Evolutionary conservation across 2,329 filamentous ascomycete genomes (phyloP).

Genomic region (Colletotrichum nymphaeae): DNA sequence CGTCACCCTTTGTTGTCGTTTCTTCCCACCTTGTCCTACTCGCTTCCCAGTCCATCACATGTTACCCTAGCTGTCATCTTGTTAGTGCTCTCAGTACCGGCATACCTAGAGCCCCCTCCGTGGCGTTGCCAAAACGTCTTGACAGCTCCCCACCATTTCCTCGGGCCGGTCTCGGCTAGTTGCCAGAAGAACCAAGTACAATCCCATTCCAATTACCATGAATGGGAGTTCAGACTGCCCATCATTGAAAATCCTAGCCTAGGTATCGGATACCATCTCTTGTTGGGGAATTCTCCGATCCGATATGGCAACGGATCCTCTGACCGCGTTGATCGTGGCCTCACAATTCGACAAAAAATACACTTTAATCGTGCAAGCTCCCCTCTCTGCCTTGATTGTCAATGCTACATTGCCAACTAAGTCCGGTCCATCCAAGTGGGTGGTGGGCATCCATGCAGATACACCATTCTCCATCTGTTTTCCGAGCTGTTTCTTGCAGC

Average conservation of each 20-base stretch:
- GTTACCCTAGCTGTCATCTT: neutral
- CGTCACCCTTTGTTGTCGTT: neutral
- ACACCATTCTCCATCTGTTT: neutral
- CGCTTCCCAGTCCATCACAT: neutral
- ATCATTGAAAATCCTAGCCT: neutral
- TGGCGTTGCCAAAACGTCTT: neutral
- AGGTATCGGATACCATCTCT: neutral
- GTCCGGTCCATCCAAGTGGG: slow-evolving; percentile 24
- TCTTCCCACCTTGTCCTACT: neutral
- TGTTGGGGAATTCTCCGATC: neutral
- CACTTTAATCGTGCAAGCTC: neutral
- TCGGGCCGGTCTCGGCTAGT: slow-evolving; percentile 17
- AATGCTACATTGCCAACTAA: slow-evolving; percentile 7
- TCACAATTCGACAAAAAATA: neutral
- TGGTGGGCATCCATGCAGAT: slow-evolving; percentile 3
- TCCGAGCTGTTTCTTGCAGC: neutral
- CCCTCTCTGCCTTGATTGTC: neutral
- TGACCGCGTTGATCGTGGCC: neutral
- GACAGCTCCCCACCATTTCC: neutral
- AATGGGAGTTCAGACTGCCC: neutral
- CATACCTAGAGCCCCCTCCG: neutral
- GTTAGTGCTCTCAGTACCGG: neutral
- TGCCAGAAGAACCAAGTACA: neutral
- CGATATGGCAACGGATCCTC: neutral
- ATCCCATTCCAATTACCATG: slow-evolving; percentile 4